Evolutionary conservation across 2,329 filamentous ascomycete genomes (phyloP), one percentile per base, ranked within the genome.

Genomic region (Fusarium paranaense): DNA sequence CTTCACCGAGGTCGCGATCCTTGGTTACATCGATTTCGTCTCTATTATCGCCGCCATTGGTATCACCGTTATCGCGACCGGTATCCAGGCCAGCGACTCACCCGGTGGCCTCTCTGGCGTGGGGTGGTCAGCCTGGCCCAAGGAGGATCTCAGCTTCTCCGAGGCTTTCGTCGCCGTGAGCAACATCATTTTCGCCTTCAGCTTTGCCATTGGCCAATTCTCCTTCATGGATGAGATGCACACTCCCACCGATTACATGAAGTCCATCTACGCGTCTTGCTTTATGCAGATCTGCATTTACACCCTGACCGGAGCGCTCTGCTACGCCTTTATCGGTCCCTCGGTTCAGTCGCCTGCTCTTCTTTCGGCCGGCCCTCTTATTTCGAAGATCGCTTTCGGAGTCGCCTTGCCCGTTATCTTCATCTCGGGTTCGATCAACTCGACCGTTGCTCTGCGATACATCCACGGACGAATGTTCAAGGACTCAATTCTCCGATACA

Each of bases 341-440:
- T 82, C 86, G 0, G 92, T 95, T 20, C 81, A 87, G 61, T 91
- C 90, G 0, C 93, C 93, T 0, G 92, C 93, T 0, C 86, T 95
- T 7, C 88, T 92, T 4, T 92, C 91, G 0, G 90, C 92, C 8
- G 87, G 89, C 4, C 83, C 83, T 5, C 73, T 87, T 1, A 82
- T 94, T n/a, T 88, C 89, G 38, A 93, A 93, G 78, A 83, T 94
- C 18, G 91, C 91, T 1, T 94, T 92, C 76, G 92, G 91, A 35
- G 82, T 94, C 69, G 92, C 91, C 0, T 83, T 92, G 2, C 92
- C 92, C 6, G 78, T 85, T 75, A 71, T 87, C 83, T 32, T 83
- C 22, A 74, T 74, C 25, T 74, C 72, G 2, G 72, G 72, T 32
- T 74, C 72, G 8, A 74, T 74, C 52, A 75, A 75, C 30, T 75